Conservation (phyloP, 139 green algal genomes). For the Choricystis sp. region DNA sequence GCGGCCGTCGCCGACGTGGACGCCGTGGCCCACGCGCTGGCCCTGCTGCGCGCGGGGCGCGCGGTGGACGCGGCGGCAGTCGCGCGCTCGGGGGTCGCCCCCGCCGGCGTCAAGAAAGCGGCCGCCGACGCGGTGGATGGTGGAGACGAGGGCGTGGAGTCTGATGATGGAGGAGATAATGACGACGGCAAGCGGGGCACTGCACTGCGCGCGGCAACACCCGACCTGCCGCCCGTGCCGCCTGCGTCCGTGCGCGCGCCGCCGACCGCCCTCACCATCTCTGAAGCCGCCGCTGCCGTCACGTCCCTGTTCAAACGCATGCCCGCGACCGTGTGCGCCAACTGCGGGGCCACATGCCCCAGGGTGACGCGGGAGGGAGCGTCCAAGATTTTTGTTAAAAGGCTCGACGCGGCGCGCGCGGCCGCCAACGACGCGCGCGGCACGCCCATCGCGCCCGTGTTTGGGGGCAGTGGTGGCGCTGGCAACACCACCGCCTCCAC, state of each 20-base stretch:
- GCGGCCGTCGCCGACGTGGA: constrained; percentile 41
- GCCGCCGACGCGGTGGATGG: constrained; percentile 13
- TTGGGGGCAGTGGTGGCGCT: constrained; percentile 3
- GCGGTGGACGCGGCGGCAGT: constrained; percentile 26
- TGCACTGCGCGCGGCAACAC: not conserved
- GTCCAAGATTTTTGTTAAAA: constrained; percentile 44
- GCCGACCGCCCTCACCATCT: not conserved
- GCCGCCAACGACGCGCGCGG: constrained; percentile 24
- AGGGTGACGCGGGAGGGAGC: constrained; percentile 33
- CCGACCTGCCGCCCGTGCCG: too few relatives aligned
- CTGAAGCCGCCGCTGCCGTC: too few relatives aligned
- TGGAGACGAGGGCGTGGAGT: constrained; percentile 8
- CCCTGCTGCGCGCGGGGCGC: constrained; percentile 25
- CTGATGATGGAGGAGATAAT: not conserved
- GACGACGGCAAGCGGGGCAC: not conserved
- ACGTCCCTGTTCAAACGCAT: constrained; percentile 8
- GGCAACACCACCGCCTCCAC: not conserved
- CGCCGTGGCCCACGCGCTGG: constrained; percentile 11
- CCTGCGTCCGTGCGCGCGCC: not conserved
- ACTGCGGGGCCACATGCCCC: constrained; percentile 55
- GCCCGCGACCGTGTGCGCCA: constrained; percentile 48
- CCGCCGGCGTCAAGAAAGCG: constrained; percentile 14
- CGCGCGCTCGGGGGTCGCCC: constrained; percentile 9
- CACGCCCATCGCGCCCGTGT: constrained; percentile 18
- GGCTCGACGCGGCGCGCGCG: constrained; percentile 27